Evolutionary conservation across 192 early-diverging fungal genomes (phyloP).

Genomic region (Entomortierella chlamydospora): DNA sequence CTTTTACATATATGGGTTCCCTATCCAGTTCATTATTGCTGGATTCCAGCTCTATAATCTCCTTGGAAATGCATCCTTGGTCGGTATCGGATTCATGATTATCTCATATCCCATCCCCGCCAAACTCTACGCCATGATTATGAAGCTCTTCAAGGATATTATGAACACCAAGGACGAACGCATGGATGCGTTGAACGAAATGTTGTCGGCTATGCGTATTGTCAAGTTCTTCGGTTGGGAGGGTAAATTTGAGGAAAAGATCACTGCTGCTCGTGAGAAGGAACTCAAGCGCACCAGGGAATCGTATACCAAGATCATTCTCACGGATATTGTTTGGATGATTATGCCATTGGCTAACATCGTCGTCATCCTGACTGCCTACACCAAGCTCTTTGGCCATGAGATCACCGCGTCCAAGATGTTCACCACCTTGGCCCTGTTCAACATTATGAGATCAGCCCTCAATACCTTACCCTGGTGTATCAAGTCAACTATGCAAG

Average conservation of each 20-base stretch:
- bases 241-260: conserved; percentile 72
- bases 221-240: conserved; percentile 96
- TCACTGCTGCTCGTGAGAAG: conserved; percentile 68
- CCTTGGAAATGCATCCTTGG: conserved; percentile 84
- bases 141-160: conserved; percentile 62
- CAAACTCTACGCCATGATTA: conserved; percentile 59
- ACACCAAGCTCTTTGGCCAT: conserved; percentile 67
- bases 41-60: conserved; percentile 76
- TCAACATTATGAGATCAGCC: conserved; percentile 72
- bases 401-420: conserved; percentile 56
- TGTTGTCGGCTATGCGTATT: conserved; percentile 83
- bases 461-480: conserved; percentile 72
- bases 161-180: conserved; percentile 79
- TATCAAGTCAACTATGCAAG: conserved; percentile 66
- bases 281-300: conserved; percentile 68
- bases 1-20: conserved; percentile 68
- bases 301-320: conserved; percentile 64
- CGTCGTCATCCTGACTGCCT: conserved; percentile 67
- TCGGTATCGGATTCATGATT: conserved; percentile 76
- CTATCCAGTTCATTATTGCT: conserved; percentile 76
- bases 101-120: conserved; percentile 70
- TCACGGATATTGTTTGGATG: conserved; percentile 65
- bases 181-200: conserved; percentile 86
- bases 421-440: conserved; percentile 79
- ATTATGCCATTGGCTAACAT: conserved; percentile 71